Evolutionary conservation across 768 basidiomycete genomes (phyloP), one percentile per base, ranked within the genome.

Genomic region (Candolleomyces eurysporus): DNA sequence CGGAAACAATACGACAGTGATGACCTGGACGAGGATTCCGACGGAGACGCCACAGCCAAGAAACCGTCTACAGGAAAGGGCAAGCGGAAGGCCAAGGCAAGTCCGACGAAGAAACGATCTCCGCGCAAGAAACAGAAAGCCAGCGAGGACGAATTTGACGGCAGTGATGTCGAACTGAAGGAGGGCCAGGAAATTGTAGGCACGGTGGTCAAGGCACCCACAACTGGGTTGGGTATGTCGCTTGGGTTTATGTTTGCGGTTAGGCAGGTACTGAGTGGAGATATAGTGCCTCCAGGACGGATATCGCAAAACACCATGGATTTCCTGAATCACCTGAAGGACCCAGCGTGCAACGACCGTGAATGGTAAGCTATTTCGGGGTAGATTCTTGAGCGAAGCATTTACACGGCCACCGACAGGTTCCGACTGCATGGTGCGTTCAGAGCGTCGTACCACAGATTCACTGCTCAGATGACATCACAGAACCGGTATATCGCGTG

Each of bases 261-360:
- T 11, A 36, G 11, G 36, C 63, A 89, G 90, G 90, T 2, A 85
- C 89, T 43, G 51, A 13, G 19, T 40, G 14, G 36, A 19, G 6
- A 49, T 50, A 21, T 63, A 91, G 94, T 93, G 0, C 89, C 93
- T 0, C 83, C 92, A 11, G 95, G 94, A 10, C 86, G 87, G 71
- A 85, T 97, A 68, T 96, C 94, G 2, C 80, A 87, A 66, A 96
- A 97, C 65, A 92, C 90, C 3, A 72, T 98, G 40, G 76, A 92
- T 67, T 97, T 97, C 70, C 71, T 96, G 59, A 74, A 65, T 8
- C 79, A 88, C 26, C 77, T 97, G 45, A 82, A 82, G 68, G 84
- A 91, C 61, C 89, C 92, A 0, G 80, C 84, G 48, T 87, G 87
- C 68, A 95, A 98, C 63, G 91, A 97, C 70, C 82, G 94, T 4